Conservation (phyloP, 2,329 filamentous ascomycete species). For the Talaromyces sp. region DNA sequence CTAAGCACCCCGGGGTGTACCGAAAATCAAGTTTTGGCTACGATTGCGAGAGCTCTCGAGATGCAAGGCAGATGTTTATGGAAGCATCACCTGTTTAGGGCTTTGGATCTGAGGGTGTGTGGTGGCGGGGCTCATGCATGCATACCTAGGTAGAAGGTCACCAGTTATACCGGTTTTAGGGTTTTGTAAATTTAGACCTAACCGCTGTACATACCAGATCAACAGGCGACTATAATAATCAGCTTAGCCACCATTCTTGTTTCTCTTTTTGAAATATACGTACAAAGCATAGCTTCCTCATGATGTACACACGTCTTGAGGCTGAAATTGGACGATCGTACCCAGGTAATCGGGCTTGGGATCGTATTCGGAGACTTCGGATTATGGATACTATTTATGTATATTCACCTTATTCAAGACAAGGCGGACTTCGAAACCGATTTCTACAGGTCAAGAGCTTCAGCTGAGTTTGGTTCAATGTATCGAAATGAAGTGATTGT, state of each 20-base stretch:
- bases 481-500: not conserved
- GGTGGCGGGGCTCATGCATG: not conserved
- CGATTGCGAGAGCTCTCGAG: not conserved
- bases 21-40: not conserved
- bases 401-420: not conserved
- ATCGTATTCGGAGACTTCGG: not conserved
- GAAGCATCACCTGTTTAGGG: not conserved
- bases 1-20: not conserved
- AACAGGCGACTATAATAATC: not conserved
- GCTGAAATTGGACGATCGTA: not conserved
- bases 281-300: not conserved
- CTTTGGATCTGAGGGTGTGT: not conserved
- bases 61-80: conserved; percentile 1
- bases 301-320: not conserved
- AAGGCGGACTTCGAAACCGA: not conserved
- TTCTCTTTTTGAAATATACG: not conserved
- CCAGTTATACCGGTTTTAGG: not conserved
- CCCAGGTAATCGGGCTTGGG: not conserved
- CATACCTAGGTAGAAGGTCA: not conserved
- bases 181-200: not conserved
- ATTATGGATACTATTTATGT: not conserved
- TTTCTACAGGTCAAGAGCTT: not conserved
- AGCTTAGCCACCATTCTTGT: not conserved
- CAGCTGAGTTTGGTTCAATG: not conserved
- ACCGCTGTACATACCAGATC: not conserved